Base-by-base conservation (phyloP, 1,284 basidiomycete species). In the Marasmius oreades region DNA sequence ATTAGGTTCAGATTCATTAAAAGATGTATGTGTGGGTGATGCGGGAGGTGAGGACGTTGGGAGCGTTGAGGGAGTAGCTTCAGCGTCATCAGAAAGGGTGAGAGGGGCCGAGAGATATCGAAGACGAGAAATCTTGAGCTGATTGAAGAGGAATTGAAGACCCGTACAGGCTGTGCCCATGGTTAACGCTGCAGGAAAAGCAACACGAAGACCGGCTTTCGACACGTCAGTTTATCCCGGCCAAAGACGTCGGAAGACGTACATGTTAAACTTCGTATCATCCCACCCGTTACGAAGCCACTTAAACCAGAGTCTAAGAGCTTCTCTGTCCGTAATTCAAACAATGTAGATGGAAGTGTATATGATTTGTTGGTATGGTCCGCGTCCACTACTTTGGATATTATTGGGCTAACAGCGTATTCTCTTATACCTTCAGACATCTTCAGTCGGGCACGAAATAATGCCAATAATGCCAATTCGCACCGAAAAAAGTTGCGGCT, bases 401-500 rank as follows among this genome's bases (percentile, higher is more conserved):
- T 70, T 2, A 77, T 56, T 1, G 90, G 89, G 53, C 78, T 79
- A 46, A 88, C 71, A 18, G 77, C 64, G 63, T 81, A 87, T 72
- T 91, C 89, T 52, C 88, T 80, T 58, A 87, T 67, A 57, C 79
- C 90, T 92, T 31, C 24, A 43, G 42, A 10, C 4, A 37, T 53
- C 28, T 39, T 37, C n/a, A 44, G 37, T 31, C 6, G 33, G 10
- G 1, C 28, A 31, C 28, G 28, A 10, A 12, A 22, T 12, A 20
- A 42, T 10, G 18, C 5, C 8, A 11, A 45, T 14, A 51, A 23
- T n/a, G 26, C 28, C 36, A 12, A 8, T 20, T 73, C 84, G 55
- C 60, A 90, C 90, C 76, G 69, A 92, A 90, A 70, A 92, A 92
- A 0, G 81, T 78, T 11, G 81, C 77, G 11, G 85, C 82, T 18